Base-by-base conservation (phyloP, 116 monocot genomes). In the Phalaenopsis hybrid region DNA sequence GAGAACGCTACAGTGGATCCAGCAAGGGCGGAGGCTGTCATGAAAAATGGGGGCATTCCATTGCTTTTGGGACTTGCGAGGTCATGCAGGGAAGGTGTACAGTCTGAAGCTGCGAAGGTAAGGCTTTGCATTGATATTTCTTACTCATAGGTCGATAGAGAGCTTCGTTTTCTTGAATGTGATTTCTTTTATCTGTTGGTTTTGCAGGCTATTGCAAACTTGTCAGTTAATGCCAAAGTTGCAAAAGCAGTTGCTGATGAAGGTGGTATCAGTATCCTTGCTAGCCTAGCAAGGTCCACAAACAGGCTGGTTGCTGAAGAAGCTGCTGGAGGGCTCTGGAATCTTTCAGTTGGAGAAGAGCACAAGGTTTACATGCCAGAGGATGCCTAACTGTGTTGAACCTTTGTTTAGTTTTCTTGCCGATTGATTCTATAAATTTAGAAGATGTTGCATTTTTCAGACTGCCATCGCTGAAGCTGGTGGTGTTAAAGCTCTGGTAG, bases 281-380 rank as follows among this genome's bases (percentile, higher is more conserved):
- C 93, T 25, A 86, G 89, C 74, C 83, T 97, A 28, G 94, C 97
- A 33, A 90, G 90, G 81, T 97, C 97, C 63, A 89, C 89, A 90
- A 97, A 97, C 78, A 90, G 89, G 79, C 81, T 97, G 79, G 94
- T 97, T 78, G 96, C 94, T 76, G 96, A 96, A 88, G 96, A 96
- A 81, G 96, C 94, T 83, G 96, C 96, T 79, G 97, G 97, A 78
- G 97, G 97, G 67, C 94, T 97, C 79, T 97, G 97, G 97, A 97
- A 97, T 81, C 97, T 97, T 79, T 97, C 97, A 59, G 97, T 97
- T 44, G 97, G 97, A 23, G 97, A 97, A 86, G 97, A 97, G 79
- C 94, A 97, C 84, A 97, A 97, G 97, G 97, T 94, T 78, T 82
- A 33, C 2, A 41, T 57, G 78, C 75, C 7, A 44, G 21, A n/a